A percentile compares a stretch with the other conserved stretches of the same genome.
Evolutionary conservation across 805 yeast species (phyloP).

Genomic region (Candida palmyrensis): DNA sequence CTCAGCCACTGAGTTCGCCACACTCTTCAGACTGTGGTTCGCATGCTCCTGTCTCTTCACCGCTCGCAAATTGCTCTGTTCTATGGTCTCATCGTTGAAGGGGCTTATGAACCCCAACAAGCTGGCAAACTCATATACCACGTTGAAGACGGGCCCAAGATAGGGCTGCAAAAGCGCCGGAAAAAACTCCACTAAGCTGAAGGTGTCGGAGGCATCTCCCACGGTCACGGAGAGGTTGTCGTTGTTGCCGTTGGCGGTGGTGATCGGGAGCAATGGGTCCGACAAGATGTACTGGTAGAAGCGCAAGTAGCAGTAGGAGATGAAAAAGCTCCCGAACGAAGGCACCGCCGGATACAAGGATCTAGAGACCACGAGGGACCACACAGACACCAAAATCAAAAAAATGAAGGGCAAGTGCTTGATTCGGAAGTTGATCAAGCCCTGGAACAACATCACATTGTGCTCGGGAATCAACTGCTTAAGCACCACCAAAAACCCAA

Average conservation of each 20-base stretch:
- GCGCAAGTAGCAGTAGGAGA: slow-evolving; percentile 73
- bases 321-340: slow-evolving; percentile 52
- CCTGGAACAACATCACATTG: slow-evolving; percentile 44
- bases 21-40: slow-evolving; percentile 34
- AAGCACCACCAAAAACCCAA: slow-evolving; percentile 52
- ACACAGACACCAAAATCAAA: slow-evolving; percentile 24
- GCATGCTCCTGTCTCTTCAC: slow-evolving; percentile 52
- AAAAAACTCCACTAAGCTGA: slow-evolving; percentile 78
- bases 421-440: slow-evolving; percentile 44
- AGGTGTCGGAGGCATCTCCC: slow-evolving; percentile 91
- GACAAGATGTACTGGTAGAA: slow-evolving; percentile 60
- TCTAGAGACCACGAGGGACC: slow-evolving; percentile 28
- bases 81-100: slow-evolving; percentile 65
- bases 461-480: slow-evolving; percentile 58
- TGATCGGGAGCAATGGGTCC: slow-evolving; percentile 51
- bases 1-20: slow-evolving; percentile 54
- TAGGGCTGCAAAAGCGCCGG: slow-evolving; percentile 56
- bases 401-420: slow-evolving; percentile 57
- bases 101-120: slow-evolving; percentile 49
- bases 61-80: slow-evolving; percentile 68
- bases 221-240: slow-evolving; percentile 30
- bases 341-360: slow-evolving; percentile 52
- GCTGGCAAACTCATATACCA: slow-evolving; percentile 29
- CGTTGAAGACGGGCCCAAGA: slow-evolving; percentile 46
- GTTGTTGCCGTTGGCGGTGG: slow-evolving; percentile 24